These are phyloP conservation scores for Saturnispora saitoi DNA, from an alignment of 805 yeast genomes.

Conservation along the genomic window DNA sequence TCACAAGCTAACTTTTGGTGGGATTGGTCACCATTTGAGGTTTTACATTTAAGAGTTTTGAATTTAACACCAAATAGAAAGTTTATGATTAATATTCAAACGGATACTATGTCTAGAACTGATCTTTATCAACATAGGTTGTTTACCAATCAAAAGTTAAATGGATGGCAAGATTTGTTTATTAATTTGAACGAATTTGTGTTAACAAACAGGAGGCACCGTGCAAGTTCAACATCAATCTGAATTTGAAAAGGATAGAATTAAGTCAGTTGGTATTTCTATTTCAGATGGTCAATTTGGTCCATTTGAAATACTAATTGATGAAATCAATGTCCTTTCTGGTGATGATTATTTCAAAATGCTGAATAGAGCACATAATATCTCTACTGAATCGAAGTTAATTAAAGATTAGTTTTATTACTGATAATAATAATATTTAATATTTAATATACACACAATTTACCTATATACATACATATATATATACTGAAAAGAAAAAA, in stretches of 20 bases:
- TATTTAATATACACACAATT: background rate
- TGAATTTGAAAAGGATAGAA: slow-evolving; percentile 50
- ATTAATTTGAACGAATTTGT: slow-evolving; percentile 74
- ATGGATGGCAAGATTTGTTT: slow-evolving; percentile 72
- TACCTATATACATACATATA: background rate
- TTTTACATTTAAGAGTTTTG: slow-evolving; percentile 59
- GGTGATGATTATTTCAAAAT: slow-evolving; percentile 42
- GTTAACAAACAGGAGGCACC: slow-evolving; percentile 72
- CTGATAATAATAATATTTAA: background rate
- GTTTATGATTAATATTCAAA: slow-evolving; percentile 73
- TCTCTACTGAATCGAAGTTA: background rate
- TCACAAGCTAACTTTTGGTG: slow-evolving; percentile 39
- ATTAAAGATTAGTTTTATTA: background rate
- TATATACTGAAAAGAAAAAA: background rate
- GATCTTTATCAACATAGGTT: slow-evolving; percentile 79
- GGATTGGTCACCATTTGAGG: slow-evolving; percentile 62
- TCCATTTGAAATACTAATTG: slow-evolving; percentile 60
- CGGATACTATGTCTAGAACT: slow-evolving; percentile 67
- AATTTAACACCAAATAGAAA: slow-evolving; percentile 51
- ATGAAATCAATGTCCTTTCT: slow-evolving; percentile 62
- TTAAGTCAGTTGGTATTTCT: slow-evolving; percentile 71
- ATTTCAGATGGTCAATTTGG: slow-evolving; percentile 72
- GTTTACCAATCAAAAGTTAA: slow-evolving; percentile 45
- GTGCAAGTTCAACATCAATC: slow-evolving; percentile 45
- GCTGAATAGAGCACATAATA: slow-evolving; percentile 18